Percentiles rank a stretch among this genome's conserved stretches.
phyloP scores from a whole-genome alignment of 139 green algal genomes.

The Spirogloea muscicola region DNA sequence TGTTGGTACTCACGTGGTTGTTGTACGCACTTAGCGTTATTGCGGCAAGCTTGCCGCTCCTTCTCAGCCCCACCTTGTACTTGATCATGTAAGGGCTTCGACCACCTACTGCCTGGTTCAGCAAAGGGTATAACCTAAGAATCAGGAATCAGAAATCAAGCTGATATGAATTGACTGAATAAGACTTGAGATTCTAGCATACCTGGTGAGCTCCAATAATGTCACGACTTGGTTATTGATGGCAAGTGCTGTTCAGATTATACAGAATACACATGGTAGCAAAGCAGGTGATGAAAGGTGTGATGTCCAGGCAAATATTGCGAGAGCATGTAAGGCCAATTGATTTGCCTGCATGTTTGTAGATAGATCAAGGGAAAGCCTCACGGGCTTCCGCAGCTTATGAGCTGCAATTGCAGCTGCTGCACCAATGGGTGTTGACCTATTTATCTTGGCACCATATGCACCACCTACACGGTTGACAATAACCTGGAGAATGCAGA shows the following conservation, averaged over 20 bases:
- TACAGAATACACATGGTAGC: too few relatives aligned
- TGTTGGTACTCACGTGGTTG: conserved; percentile 12
- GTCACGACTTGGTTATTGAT: too few relatives aligned
- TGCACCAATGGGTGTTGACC: conserved; percentile 42
- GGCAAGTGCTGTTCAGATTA: too few relatives aligned
- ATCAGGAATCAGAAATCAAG: background rate
- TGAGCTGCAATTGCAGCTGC: conserved; percentile 55
- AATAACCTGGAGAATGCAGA: conserved; percentile 42
- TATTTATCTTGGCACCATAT: conserved; percentile 63
- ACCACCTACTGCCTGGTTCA: conserved; percentile 8
- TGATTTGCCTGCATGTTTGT: conserved; percentile 42
- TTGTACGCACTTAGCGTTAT: conserved; percentile 29
- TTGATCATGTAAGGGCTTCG: conserved; percentile 24
- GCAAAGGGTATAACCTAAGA: background rate
- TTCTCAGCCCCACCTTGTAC: conserved; percentile 34
- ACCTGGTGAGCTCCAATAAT: too few relatives aligned
- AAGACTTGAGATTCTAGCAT: conserved; percentile 3
- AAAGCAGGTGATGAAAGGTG: too few relatives aligned
- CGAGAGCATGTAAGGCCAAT: too few relatives aligned
- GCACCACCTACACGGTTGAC: conserved; percentile 59
- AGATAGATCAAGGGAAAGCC: conserved; percentile 30
- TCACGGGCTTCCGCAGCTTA: conserved; percentile 37
- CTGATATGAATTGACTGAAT: background rate
- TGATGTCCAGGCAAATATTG: too few relatives aligned
- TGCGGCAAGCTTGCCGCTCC: conserved; percentile 7